These are phyloP conservation scores for Neofusicoccum sp. DNA, from an alignment of 2,329 filamentous ascomycete species.

Conservation along the genomic window DNA sequence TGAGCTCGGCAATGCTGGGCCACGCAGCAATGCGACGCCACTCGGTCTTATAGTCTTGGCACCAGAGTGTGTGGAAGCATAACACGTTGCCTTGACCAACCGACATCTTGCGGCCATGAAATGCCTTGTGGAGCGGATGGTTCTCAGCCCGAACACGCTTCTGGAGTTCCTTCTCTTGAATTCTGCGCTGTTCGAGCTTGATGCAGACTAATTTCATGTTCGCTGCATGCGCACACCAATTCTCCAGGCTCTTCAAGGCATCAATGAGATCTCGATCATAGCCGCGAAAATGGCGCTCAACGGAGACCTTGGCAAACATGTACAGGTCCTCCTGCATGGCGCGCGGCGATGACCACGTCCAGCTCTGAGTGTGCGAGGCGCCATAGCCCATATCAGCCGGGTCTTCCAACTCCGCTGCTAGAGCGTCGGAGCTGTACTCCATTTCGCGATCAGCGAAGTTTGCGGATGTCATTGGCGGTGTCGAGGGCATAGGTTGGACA, in stretches of 20 bases:
- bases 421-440: not conserved
- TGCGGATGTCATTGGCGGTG: not conserved
- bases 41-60: constrained; percentile 24
- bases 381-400: not conserved
- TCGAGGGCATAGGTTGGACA: not conserved
- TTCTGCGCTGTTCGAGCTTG: constrained; percentile 7
- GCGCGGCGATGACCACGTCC: constrained; percentile 12
- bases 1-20: constrained; percentile 42
- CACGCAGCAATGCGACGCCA: constrained; percentile 39
- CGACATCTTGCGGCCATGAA: not conserved
- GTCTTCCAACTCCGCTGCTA: not conserved
- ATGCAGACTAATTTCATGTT: not conserved
- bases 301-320: constrained; percentile 1
- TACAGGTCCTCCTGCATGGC: constrained; percentile 6
- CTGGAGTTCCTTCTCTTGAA: constrained; percentile 4
- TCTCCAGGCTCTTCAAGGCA: constrained; percentile 4
- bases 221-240: constrained; percentile 13
- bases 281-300: constrained; percentile 13
- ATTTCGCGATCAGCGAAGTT: not conserved
- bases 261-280: constrained; percentile 9
- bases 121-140: not conserved
- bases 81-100: constrained; percentile 32
- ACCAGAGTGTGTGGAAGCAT: constrained; percentile 41
- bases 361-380: constrained; percentile 8
- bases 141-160: not conserved